These are phyloP conservation scores for Pleurotus citrinopileatus DNA, from an alignment of 768 basidiomycete genomes.

Conservation along the genomic window DNA sequence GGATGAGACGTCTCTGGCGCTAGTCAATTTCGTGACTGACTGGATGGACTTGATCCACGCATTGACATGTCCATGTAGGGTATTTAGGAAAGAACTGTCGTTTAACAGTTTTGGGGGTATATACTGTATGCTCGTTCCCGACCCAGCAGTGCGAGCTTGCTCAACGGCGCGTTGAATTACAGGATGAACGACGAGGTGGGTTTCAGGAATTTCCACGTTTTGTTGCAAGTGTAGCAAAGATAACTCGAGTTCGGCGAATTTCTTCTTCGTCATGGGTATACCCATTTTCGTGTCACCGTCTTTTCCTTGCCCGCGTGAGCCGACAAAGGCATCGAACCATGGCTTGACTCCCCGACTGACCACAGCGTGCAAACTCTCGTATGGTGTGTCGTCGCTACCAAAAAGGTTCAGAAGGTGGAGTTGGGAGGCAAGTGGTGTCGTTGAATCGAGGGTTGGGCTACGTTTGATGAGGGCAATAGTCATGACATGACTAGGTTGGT, in stretches of 20 bases:
- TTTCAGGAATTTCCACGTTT: constrained; percentile 98
- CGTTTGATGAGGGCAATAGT: constrained; percentile 97
- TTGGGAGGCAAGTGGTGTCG: constrained; percentile 78
- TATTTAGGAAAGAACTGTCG: constrained; percentile 91
- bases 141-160: constrained; percentile 48
- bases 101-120: constrained; percentile 72
- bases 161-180: constrained; percentile 86
- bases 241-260: constrained; percentile 96
- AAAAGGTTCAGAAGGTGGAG: constrained; percentile 92
- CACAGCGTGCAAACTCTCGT: constrained; percentile 92
- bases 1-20: constrained; percentile 87
- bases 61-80: constrained; percentile 91
- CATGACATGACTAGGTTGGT: constrained; percentile 75
- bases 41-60: constrained; percentile 99
- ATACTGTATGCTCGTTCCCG: constrained; percentile 71
- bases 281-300: constrained; percentile 82
- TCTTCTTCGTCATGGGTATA: constrained; percentile 99
- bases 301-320: constrained; percentile 71
- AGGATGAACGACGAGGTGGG: constrained; percentile 89
- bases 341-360: constrained; percentile 96
- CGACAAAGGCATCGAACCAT: constrained; percentile 98
- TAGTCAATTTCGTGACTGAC: constrained; percentile 90
- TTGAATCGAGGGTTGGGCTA: constrained; percentile 73
- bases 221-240: constrained; percentile 94
- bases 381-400: constrained; percentile 85